These are phyloP conservation scores for Cucurbita ficifolia DNA, from an alignment of 306 rosid species.

Conservation along the genomic window DNA sequence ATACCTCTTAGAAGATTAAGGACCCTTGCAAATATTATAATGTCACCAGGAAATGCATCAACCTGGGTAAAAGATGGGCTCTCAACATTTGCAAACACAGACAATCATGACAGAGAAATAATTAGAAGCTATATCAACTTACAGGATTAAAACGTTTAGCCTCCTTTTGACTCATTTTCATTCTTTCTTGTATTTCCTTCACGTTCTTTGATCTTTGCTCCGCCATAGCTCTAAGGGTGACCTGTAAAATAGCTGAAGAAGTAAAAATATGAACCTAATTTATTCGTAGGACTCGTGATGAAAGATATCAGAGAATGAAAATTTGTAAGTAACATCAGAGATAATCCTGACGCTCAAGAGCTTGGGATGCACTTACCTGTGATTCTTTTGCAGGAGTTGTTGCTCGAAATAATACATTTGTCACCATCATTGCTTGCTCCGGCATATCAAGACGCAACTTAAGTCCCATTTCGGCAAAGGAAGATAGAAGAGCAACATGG, in stretches of 20 bases:
- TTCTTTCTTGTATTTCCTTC: constrained; percentile 77
- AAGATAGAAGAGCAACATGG: constrained; percentile 84
- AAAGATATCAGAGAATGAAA: constrained; percentile 7
- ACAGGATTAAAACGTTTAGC: constrained; percentile 92
- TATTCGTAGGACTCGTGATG: not conserved
- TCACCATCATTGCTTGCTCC: constrained; percentile 85
- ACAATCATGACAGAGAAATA: constrained; percentile 8
- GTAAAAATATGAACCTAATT: constrained; percentile 5
- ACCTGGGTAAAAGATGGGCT: constrained; percentile 29
- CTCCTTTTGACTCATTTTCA: constrained; percentile 67
- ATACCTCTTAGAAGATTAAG: constrained; percentile 95
- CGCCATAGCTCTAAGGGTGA: constrained; percentile 45
- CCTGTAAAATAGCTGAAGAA: constrained; percentile 25
- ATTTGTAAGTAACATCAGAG: not conserved
- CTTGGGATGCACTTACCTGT: constrained; percentile 27
- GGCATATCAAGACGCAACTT: constrained; percentile 85
- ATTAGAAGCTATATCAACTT: constrained; percentile 26
- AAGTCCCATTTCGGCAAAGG: constrained; percentile 97
- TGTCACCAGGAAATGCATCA: constrained; percentile 99
- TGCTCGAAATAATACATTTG: constrained; percentile 64
- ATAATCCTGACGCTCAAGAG: constrained; percentile 6
- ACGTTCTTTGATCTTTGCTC: constrained; percentile 67
- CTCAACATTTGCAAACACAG: not conserved
- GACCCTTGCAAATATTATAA: constrained; percentile 84
- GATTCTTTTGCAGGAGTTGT: constrained; percentile 68